Percentiles rank a stretch among this genome's conserved stretches.
Conservation (phyloP, 2,329 filamentous ascomycete species). For the Colletotrichum musicola region DNA sequence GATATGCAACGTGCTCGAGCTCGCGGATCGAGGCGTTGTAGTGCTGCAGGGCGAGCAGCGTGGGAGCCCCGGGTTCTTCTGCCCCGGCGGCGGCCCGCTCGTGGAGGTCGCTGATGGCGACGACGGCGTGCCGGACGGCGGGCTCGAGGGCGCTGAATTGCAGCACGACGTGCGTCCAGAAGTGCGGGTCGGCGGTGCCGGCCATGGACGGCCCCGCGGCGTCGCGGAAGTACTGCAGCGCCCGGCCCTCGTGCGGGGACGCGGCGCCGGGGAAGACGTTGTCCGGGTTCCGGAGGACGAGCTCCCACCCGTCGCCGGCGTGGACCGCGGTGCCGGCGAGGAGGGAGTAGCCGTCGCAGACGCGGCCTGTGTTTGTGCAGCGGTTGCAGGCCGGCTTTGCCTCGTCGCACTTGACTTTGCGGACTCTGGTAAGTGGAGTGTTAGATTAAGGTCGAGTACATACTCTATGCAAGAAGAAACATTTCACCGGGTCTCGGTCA, state of each 20-base stretch:
- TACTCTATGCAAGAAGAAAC: not conserved
- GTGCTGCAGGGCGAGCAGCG: slow-evolving; percentile 15
- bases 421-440: slow-evolving; percentile 52
- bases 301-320: not conserved
- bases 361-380: slow-evolving; percentile 66
- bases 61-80: not conserved
- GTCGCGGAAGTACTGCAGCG: slow-evolving; percentile 11
- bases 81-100: not conserved
- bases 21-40: slow-evolving; percentile 36
- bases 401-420: slow-evolving; percentile 70
- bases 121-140: slow-evolving; percentile 8
- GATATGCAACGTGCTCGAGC: slow-evolving; percentile 18
- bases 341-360: slow-evolving; percentile 36
- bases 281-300: not conserved
- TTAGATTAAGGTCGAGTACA: not conserved
- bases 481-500: too few species aligned
- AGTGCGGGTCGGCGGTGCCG: not conserved
- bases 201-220: slow-evolving; percentile 8
- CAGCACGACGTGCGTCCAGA: slow-evolving; percentile 17
- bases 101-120: slow-evolving; percentile 10
- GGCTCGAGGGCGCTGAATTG: slow-evolving; percentile 2
- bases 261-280: slow-evolving; percentile 6
- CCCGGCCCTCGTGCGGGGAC: not conserved
- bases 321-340: not conserved
- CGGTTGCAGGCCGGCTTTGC: slow-evolving; percentile 63